Conservation (phyloP, 164 flowering plant genomes). For the Liriodendron chinense region DNA sequence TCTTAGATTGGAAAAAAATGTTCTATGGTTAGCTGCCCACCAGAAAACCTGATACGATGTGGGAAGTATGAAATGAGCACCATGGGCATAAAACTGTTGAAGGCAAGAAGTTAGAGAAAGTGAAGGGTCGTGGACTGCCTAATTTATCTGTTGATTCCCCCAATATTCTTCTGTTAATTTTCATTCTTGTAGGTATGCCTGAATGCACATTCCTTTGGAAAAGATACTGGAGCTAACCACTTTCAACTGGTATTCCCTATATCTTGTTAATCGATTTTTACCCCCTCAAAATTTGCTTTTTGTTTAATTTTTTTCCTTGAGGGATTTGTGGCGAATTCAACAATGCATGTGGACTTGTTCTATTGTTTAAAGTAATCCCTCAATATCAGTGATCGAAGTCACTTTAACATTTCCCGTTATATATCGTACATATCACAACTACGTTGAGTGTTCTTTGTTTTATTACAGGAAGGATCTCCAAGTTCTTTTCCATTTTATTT, state of each 20-base stretch:
- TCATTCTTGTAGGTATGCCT: constrained; percentile 45
- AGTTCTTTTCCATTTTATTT: constrained; percentile 48
- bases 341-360: background rate
- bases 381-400: background rate
- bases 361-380: background rate
- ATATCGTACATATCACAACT: background rate
- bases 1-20: too few relatives aligned
- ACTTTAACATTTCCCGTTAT: background rate
- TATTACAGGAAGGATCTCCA: constrained; percentile 46
- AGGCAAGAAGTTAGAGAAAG: background rate
- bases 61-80: background rate
- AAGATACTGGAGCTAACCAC: constrained; percentile 19
- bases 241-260: constrained; percentile 68
- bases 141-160: background rate
- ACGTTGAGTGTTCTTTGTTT: constrained; percentile 8
- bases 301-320: background rate
- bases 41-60: background rate
- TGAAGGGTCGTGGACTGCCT: background rate
- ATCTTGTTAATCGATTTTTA: constrained; percentile 39
- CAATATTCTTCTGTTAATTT: background rate
- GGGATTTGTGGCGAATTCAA: background rate
- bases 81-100: background rate
- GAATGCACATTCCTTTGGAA: constrained; percentile 26
- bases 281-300: background rate
- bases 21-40: too few relatives aligned